Evolutionary conservation across 1,284 basidiomycete species (phyloP).

Genomic region (Calocybe gambosa): DNA sequence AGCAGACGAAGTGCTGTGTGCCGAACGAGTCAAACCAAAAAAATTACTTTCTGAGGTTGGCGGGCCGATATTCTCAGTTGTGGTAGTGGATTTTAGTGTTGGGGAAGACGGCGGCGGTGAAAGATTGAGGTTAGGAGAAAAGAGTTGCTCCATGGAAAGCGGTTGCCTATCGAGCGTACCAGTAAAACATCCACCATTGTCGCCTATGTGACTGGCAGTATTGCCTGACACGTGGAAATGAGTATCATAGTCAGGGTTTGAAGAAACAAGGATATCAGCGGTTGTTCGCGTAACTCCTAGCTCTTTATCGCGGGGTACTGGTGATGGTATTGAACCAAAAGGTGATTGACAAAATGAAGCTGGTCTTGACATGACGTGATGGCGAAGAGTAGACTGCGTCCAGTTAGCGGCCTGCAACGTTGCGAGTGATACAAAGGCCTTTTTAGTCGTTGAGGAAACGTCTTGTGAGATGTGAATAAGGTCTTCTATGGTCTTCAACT

Average conservation of each 20-base stretch:
- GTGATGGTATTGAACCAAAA: slow-evolving; percentile 16
- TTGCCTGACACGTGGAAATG: slow-evolving; percentile 75
- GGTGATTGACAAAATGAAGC: slow-evolving; percentile 6
- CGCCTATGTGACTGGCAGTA: slow-evolving; percentile 77
- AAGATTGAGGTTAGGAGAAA: slow-evolving; percentile 21
- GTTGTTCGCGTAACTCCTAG: slow-evolving; percentile 51
- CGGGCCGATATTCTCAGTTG: slow-evolving; percentile 10
- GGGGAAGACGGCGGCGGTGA: slow-evolving; percentile 17
- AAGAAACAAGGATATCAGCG: slow-evolving; percentile 39
- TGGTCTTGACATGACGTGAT: slow-evolving; percentile 45
- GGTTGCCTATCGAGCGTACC: slow-evolving; percentile 27
- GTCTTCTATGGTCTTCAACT: slow-evolving; percentile 64
- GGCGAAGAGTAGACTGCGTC: slow-evolving; percentile 60
- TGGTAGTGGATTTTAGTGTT: slow-evolving; percentile 9
- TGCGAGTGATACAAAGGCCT: slow-evolving; percentile 62
- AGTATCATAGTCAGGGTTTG: slow-evolving; percentile 16
- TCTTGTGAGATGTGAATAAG: slow-evolving; percentile 69
- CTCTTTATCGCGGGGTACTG: slow-evolving; percentile 46
- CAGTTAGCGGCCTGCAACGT: slow-evolving; percentile 76
- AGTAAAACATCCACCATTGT: slow-evolving; percentile 47
- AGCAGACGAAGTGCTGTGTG: slow-evolving; percentile 35
- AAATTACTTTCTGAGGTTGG: slow-evolving; percentile 49
- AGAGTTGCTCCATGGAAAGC: slow-evolving; percentile 36
- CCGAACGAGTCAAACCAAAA: slow-evolving; percentile 56
- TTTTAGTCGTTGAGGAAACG: slow-evolving; percentile 61